Base-by-base conservation (phyloP, 495 filamentous ascomycete species). In the Neurospora sp. region DNA sequence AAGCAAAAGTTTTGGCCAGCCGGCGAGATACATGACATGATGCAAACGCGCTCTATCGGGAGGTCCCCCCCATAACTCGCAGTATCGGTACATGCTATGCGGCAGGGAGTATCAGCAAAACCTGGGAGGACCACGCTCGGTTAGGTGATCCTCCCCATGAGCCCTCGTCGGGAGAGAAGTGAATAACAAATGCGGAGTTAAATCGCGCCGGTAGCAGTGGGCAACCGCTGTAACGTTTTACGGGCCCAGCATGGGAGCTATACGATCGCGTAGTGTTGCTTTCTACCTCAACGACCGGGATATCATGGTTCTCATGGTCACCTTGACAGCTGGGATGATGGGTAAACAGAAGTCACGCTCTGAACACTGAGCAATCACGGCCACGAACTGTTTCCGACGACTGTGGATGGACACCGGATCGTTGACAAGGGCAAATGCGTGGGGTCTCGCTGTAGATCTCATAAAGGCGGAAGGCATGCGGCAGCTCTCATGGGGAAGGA, bases 1-100 rank as follows among this genome's bases (percentile, higher is more conserved):
- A 79, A 80, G 78, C 75, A 75, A 69, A 73, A 70, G 70, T 59
- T 59, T 27, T 41, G 16, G n/a, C 41, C 44, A 14, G 31, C 44
- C 75, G 79, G 76, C 75, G 74, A 78, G 27, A 71, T 69, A 78
- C 79, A 79, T 73, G 72, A 70, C 69, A 69, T 68, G 71, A 70
- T 77, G 78, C 75, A 77, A 74, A 79, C 70, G 53, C 73, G 75
- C 76, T 69, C 20, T 18, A 71, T 69, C 39, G 37, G 68, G 38
- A 70, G 69, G 69, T 68, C 12, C 11, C 18, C 11, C 22, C 27
- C 31, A 31, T 38, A n/a, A 39, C 39, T 38, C 16, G 44, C 41
- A 42, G 46, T 37, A 69, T 70, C 44, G 27, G 41, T 20, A 20
- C 68, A 71, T 73, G 69, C 38, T 39, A 73, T 35, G 27, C 53